Percentiles rank a stretch among this genome's conserved stretches.
Conservation (phyloP, 495 filamentous ascomycete genomes). For the Bacidia rubella region DNA sequence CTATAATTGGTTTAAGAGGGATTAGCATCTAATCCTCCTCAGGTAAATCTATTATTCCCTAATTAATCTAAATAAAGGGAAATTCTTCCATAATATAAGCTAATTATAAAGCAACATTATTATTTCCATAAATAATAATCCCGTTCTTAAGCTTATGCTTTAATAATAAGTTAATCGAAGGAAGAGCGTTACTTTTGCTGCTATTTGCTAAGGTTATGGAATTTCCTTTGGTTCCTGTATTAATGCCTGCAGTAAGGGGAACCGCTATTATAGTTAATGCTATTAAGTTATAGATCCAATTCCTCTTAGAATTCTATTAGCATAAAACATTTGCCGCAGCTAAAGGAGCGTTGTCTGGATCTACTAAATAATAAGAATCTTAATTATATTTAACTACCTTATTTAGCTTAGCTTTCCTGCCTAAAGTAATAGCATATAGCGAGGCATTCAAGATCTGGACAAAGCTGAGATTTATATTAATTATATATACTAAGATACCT, state of each 20-base stretch:
- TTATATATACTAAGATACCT: not conserved
- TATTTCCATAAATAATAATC: not conserved
- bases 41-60: not conserved
- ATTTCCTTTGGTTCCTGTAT: not conserved
- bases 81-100: not conserved
- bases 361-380: not conserved
- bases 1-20: not conserved
- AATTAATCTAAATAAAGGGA: not conserved
- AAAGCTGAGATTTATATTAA: constrained; percentile 2
- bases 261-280: not conserved
- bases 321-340: no score
- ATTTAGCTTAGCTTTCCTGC: not conserved
- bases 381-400: not conserved
- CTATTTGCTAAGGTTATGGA: no score
- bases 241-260: not conserved
- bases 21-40: not conserved
- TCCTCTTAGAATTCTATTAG: not conserved
- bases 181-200: no score
- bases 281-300: no score
- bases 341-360: no score
- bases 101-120: not conserved
- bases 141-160: not conserved
- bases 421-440: not conserved
- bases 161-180: no score
- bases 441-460: constrained; percentile 3